Evolutionary conservation across 1,139 yeast species (phyloP), one percentile per base, ranked within the genome.

Genomic region (Pichia sp.): DNA sequence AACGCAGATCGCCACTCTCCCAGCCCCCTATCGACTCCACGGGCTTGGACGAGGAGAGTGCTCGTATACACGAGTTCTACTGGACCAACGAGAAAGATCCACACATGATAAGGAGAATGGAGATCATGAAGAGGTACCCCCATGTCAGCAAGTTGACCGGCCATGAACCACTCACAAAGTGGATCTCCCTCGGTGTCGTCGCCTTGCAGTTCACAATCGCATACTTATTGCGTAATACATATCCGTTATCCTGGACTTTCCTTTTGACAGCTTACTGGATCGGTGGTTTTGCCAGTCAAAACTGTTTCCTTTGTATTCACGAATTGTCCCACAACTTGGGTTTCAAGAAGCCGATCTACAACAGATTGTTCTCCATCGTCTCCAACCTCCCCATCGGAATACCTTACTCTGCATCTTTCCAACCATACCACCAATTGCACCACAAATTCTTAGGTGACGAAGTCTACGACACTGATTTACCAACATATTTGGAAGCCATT

Each of bases 381-480:
- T 77, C 91, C 34, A 90, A 90, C 62, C 68, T 87, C 44, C 96
- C 96, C 1, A 87, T 90, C 46, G 96, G 96, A 1, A 75, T 90
- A 34, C 97, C 97, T 1, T 90, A 88, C 66, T 77, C 89, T 37
- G 96, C 96, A 0, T 85, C 95, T 3, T 90, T 90, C 67, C 89
- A 85, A 52, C 96, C 96, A 11, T 90, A 90, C 65, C 97, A 90
- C 61, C 88, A 88, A 63, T 73, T 90, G 42, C 97, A 90, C 61
- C 97, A 90, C 67, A 90, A 90, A 66, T 89, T 85, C 60, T 68
- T 86, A 62, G 97, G 97, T n/a, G 96, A 90, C 63, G 85, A 81
- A 57, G 73, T 75, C 43, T 81, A 81, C 60, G 97, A 90, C 65
- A 85, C 96, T 0, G 97, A 90, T 65, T 72, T 90, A 54, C 97